Percentiles rank a stretch among this genome's conserved stretches.
Conservation (phyloP, 495 filamentous ascomycete species). For the Bombardia bombarda region DNA sequence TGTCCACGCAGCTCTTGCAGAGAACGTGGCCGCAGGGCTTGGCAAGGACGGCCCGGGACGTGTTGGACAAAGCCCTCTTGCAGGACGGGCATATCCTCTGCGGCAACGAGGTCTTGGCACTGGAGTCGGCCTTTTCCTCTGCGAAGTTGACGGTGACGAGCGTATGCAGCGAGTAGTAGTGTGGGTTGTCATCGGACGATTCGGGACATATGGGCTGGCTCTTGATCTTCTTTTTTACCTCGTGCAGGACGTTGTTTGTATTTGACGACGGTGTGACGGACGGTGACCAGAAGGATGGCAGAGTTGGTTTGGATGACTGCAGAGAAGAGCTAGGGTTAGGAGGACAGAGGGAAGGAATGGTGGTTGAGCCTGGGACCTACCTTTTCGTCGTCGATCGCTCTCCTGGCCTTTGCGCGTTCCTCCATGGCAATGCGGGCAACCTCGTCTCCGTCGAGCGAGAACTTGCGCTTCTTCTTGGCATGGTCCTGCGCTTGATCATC, state of each 20-base stretch:
- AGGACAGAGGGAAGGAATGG: not conserved
- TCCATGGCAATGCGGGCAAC: constrained; percentile 60
- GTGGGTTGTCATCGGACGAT: constrained; percentile 58
- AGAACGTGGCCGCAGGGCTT: constrained; percentile 93
- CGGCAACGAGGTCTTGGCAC: constrained; percentile 32
- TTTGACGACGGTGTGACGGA: constrained; percentile 64
- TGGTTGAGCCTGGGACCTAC: constrained; percentile 25
- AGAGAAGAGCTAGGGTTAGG: constrained; percentile 9
- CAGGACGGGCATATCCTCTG: constrained; percentile 79
- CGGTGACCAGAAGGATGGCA: constrained; percentile 93
- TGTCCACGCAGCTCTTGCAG: constrained; percentile 78
- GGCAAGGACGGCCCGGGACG: constrained; percentile 74
- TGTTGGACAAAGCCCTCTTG: constrained; percentile 75
- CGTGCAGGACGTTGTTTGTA: constrained; percentile 38
- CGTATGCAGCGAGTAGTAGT: constrained; percentile 74
- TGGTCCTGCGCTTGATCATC: constrained; percentile 35
- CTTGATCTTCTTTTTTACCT: constrained; percentile 58
- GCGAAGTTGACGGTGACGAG: constrained; percentile 75
- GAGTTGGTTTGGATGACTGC: constrained; percentile 56
- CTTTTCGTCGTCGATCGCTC: constrained; percentile 67
- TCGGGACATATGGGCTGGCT: constrained; percentile 73
- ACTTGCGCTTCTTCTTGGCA: constrained; percentile 62
- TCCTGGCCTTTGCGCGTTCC: constrained; percentile 60
- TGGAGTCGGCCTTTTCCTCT: constrained; percentile 52
- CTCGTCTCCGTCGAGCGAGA: constrained; percentile 77